Percentiles rank a stretch among this genome's conserved stretches.
Conservation (phyloP, 306 rosid species). For the Cicer pinnatifidum region DNA sequence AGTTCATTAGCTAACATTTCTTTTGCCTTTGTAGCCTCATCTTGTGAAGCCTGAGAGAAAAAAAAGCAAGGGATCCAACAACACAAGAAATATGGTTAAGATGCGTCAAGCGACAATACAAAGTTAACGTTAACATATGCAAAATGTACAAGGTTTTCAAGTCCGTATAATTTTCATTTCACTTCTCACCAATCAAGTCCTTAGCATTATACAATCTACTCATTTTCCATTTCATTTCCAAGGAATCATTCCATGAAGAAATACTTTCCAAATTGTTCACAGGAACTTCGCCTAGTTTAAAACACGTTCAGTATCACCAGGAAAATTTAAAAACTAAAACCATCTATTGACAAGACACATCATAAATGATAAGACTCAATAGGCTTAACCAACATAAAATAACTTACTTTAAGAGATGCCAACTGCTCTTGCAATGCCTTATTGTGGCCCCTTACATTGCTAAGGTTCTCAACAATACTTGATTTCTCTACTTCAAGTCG, state of each 20-base stretch:
- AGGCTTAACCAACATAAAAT: background rate
- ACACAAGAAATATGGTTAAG: background rate
- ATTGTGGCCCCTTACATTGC: slow-evolving; percentile 83
- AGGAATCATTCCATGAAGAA: background rate
- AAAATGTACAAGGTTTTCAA: background rate
- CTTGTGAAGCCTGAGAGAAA: slow-evolving; percentile 65
- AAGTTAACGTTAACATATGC: background rate
- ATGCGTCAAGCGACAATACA: slow-evolving; percentile 5
- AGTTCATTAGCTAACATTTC: slow-evolving; percentile 61
- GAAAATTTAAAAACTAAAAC: slow-evolving; percentile 10
- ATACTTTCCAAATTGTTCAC: background rate
- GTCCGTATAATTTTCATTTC: slow-evolving; percentile 30
- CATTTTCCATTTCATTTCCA: slow-evolving; percentile 5
- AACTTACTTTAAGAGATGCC: slow-evolving; percentile 65
- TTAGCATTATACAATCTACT: slow-evolving; percentile 10
- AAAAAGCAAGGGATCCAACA: slow-evolving; percentile 14
- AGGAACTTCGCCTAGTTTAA: slow-evolving; percentile 8
- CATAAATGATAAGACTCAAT: background rate
- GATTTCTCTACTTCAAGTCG: slow-evolving; percentile 81
- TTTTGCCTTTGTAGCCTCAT: slow-evolving; percentile 70
- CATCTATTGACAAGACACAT: background rate
- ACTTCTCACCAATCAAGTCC: background rate
- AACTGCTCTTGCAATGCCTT: slow-evolving; percentile 85
- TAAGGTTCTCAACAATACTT: slow-evolving; percentile 75
- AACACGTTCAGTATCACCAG: background rate